Evolutionary conservation across 2,329 filamentous ascomycete genomes (phyloP).

Genomic region (Ophidiomyces ophidiicola): DNA sequence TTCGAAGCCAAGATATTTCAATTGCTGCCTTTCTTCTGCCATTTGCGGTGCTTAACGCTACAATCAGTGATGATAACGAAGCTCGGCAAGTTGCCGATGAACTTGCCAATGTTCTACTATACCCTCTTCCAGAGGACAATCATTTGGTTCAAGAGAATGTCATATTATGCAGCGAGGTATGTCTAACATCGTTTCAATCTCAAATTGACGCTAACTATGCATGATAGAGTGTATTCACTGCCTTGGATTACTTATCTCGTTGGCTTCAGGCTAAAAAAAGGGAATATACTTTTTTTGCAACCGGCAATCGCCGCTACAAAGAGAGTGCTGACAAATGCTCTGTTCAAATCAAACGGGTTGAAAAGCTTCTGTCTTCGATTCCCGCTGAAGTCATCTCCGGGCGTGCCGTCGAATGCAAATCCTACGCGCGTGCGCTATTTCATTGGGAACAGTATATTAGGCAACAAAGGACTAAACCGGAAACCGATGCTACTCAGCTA

Average conservation of each 20-base stretch:
- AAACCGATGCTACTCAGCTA: conserved; percentile 41
- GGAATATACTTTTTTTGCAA: conserved; percentile 27
- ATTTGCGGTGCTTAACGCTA: conserved; percentile 70
- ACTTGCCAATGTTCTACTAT: conserved; percentile 59
- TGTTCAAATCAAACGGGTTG: conserved; percentile 50
- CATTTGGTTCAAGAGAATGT: conserved; percentile 60
- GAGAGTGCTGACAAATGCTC: conserved; percentile 19
- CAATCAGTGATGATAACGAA: conserved; percentile 57
- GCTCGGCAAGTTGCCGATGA: conserved; percentile 60
- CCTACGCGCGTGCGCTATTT: conserved; percentile 82
- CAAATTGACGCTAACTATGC: conserved; percentile 8
- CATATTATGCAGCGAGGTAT: conserved; percentile 76
- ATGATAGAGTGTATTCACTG: conserved; percentile 65
- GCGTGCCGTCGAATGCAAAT: conserved; percentile 83
- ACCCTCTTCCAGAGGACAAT: conserved; percentile 42
- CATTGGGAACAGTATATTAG: conserved; percentile 88
- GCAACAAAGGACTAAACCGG: conserved; percentile 36
- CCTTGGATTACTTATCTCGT: conserved; percentile 80
- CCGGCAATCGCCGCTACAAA: conserved; percentile 21
- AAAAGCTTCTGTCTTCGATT: conserved; percentile 57
- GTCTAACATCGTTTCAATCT: conserved; percentile 17
- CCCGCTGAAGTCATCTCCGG: conserved; percentile 63
- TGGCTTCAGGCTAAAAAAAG: conserved; percentile 74
- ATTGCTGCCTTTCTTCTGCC: conserved; percentile 83
- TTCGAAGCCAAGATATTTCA: conserved; percentile 71